A percentile compares a stretch with the other conserved stretches of the same genome.
These are phyloP conservation scores for Trichoderma erinaceum DNA, from an alignment of 495 filamentous ascomycete genomes.

Conservation along the genomic window DNA sequence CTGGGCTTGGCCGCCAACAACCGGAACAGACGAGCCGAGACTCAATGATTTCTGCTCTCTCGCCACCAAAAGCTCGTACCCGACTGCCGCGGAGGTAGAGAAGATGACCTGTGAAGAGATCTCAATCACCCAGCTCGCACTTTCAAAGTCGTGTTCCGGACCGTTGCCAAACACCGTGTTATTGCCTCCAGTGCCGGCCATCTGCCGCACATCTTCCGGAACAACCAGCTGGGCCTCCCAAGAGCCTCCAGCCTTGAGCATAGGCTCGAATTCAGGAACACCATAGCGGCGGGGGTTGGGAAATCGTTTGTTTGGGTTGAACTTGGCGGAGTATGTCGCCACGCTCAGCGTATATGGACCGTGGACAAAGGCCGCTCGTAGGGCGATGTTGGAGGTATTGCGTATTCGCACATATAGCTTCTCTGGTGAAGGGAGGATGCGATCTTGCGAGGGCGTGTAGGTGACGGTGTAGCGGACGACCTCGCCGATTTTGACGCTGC, in stretches of 20 bases:
- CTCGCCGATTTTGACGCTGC: constrained; percentile 87
- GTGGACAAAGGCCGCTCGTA: constrained; percentile 92
- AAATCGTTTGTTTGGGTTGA: constrained; percentile 69
- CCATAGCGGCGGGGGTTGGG: constrained; percentile 56
- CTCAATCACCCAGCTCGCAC: constrained; percentile 84
- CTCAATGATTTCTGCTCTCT: constrained; percentile 78
- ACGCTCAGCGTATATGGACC: constrained; percentile 89
- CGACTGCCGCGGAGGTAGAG: constrained; percentile 78
- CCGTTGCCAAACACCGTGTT: constrained; percentile 30
- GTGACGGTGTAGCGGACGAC: constrained; percentile 87
- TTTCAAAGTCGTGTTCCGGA: constrained; percentile 36
- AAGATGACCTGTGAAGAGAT: constrained; percentile 89
- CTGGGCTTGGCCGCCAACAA: constrained; percentile 34
- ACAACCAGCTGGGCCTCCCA: constrained; percentile 75
- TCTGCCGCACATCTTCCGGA: constrained; percentile 61
- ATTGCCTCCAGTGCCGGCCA: constrained; percentile 35
- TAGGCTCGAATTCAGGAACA: constrained; percentile 84
- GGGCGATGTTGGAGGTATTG: constrained; percentile 83
- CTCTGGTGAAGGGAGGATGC: constrained; percentile 74
- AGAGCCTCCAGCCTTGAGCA: constrained; percentile 85
- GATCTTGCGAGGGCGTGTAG: constrained; percentile 83
- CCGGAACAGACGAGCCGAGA: constrained; percentile 51
- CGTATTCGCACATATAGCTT: constrained; percentile 77
- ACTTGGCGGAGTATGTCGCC: constrained; percentile 72
- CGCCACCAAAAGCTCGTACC: constrained; percentile 79